Evolutionary conservation across 1,139 yeast genomes (phyloP).

Genomic region (Suhomyces chickasaworum): DNA sequence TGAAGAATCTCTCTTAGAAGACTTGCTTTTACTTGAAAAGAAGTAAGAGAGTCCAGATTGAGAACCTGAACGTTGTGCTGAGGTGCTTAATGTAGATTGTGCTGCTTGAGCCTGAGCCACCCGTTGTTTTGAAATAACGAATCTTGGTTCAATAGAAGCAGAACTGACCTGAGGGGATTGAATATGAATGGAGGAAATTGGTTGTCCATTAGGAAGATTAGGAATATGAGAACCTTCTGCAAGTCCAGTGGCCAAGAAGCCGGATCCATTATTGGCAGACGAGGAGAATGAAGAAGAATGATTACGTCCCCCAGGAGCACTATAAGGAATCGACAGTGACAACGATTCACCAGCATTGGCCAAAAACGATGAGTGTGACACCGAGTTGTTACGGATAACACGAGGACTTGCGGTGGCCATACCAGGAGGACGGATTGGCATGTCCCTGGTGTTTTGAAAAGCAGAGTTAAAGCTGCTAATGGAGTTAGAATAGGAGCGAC

Average conservation of each 20-base stretch:
- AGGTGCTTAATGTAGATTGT: conserved; percentile 33
- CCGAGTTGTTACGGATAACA: conserved; percentile 45
- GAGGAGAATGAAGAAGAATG: conserved; percentile 15
- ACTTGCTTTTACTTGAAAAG: conserved; percentile 39
- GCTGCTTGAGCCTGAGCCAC: conserved; percentile 58
- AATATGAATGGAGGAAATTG: conserved; percentile 61
- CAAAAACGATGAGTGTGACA: conserved; percentile 45
- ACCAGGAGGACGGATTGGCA: conserved; percentile 31
- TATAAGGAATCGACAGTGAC: conserved; percentile 67
- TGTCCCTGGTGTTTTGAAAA: conserved; percentile 19
- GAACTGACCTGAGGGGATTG: conserved; percentile 66
- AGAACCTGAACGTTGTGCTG: conserved; percentile 39
- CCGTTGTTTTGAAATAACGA: conserved; percentile 71
- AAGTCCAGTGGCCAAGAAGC: conserved; percentile 9
- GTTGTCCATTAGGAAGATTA: conserved; percentile 55
- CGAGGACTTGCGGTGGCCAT: conserved; percentile 39
- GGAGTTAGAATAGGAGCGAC: conserved; percentile 22
- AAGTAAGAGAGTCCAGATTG: conserved; percentile 54
- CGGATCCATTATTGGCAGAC: conserved; percentile 5
- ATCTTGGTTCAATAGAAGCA: conserved; percentile 65
- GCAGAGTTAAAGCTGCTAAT: conserved; percentile 15
- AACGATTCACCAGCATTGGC: conserved; percentile 48
- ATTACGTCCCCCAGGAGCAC: conserved; percentile 64
- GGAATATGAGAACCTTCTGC: conserved; percentile 35
- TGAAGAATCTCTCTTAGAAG: conserved; percentile 28